These are phyloP conservation scores for Globisporangium camurandrum DNA, from an alignment of 352 stramenopile species.

Conservation along the genomic window DNA sequence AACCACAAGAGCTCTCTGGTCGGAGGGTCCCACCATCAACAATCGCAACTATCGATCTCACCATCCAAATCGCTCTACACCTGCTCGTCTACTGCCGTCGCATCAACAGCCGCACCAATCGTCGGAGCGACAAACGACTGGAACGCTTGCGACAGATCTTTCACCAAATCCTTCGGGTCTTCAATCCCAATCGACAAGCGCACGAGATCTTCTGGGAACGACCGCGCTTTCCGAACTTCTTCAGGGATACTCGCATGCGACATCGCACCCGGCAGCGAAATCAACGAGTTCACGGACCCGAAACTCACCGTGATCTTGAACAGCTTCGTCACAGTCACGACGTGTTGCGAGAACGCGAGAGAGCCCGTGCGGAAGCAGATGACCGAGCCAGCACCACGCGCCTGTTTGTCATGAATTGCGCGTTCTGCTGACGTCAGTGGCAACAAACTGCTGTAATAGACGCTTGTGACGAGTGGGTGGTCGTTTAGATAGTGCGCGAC, in stretches of 20 bases:
- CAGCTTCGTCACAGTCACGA: conserved; percentile 89
- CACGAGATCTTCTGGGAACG: conserved; percentile 92
- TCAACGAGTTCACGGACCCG: conserved; percentile 89
- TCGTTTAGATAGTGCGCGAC: conserved; percentile 86
- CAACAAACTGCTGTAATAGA: conserved; percentile 90
- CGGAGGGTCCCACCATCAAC: conserved; percentile 14
- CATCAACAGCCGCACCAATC: conserved; percentile 1
- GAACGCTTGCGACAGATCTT: conserved; percentile 89
- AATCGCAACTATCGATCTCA: neutral
- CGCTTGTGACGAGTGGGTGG: conserved; percentile 74
- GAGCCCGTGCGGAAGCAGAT: conserved; percentile 87
- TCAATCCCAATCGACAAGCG: conserved; percentile 94
- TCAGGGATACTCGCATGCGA: conserved; percentile 92
- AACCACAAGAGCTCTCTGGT: neutral
- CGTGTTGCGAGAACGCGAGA: conserved; percentile 82
- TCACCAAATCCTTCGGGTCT: conserved; percentile 90
- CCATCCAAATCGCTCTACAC: neutral
- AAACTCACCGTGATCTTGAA: conserved; percentile 94
- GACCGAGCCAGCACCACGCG: conserved; percentile 79
- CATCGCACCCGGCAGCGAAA: conserved; percentile 91
- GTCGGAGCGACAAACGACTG: conserved; percentile 60
- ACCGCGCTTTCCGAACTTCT: conserved; percentile 85
- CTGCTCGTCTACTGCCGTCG: neutral
- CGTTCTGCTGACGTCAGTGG: conserved; percentile 52
- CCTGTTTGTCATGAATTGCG: conserved; percentile 83